Conservation (phyloP, 306 rosid genomes). For the Rosa rugosa region DNA sequence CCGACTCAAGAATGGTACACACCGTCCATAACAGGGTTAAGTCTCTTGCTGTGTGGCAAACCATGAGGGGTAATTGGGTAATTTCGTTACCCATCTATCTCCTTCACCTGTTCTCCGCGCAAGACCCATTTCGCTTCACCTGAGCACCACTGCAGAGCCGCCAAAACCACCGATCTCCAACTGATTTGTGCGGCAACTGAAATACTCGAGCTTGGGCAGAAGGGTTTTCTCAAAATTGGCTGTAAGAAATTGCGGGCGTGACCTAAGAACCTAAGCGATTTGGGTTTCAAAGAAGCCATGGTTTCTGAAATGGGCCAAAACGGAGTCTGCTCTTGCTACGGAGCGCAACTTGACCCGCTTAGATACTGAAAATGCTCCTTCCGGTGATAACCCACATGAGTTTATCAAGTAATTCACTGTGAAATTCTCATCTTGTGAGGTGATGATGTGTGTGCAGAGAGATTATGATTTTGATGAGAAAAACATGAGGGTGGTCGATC, state of each 20-base stretch:
- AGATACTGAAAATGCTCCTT: slow-evolving; percentile 13
- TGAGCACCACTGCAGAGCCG: slow-evolving; percentile 14
- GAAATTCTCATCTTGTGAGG: too few species aligned
- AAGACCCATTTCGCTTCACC: slow-evolving; percentile 25
- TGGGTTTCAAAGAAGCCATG: neutral
- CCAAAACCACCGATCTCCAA: slow-evolving; percentile 17
- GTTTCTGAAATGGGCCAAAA: slow-evolving; percentile 12
- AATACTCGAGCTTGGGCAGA: neutral
- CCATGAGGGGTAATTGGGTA: too few species aligned
- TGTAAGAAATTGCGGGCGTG: neutral
- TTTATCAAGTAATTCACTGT: too few species aligned
- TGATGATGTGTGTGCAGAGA: too few species aligned
- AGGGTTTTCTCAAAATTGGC: neutral
- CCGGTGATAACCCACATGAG: too few species aligned
- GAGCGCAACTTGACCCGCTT: neutral
- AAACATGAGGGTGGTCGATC: too few species aligned
- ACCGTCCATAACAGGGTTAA: too few species aligned
- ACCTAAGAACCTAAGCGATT: neutral
- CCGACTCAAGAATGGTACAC: too few species aligned
- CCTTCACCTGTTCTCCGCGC: slow-evolving; percentile 2
- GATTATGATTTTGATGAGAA: too few species aligned
- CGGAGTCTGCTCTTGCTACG: neutral
- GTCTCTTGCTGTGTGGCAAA: too few species aligned
- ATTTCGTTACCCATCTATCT: too few species aligned
- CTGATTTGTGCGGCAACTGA: neutral